Percentiles rank a stretch among this genome's conserved stretches.
These are phyloP conservation scores for Gnomoniopsis sp. DNA, from an alignment of 2,329 filamentous ascomycete genomes.

Conservation along the genomic window DNA sequence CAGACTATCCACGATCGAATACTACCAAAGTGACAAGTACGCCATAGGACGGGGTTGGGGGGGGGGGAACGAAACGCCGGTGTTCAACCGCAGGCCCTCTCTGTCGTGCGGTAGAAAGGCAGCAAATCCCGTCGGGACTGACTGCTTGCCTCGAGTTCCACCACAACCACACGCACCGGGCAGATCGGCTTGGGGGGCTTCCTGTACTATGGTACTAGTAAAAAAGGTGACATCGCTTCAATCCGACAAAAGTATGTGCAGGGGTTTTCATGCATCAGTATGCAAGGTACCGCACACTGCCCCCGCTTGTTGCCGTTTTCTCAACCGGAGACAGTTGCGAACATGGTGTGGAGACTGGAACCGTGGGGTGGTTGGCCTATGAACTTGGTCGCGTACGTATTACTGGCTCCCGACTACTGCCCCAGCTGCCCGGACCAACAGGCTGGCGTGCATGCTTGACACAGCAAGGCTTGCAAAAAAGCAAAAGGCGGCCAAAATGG, in stretches of 20 bases:
- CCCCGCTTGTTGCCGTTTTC: neutral
- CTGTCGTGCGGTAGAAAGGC: no score
- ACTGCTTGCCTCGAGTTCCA: no score
- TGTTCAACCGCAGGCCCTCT: no score
- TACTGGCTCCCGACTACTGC: neutral
- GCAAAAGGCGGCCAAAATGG: neutral
- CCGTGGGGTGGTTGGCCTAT: neutral
- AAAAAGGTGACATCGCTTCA: conserved; percentile 1
- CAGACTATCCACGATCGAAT: no score
- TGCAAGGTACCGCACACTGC: conserved; percentile 6
- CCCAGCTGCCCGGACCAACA: no score
- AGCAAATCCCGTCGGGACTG: no score
- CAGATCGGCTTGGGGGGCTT: neutral
- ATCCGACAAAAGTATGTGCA: neutral
- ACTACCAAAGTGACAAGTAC: no score
- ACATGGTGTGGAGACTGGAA: neutral
- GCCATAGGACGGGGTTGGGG: neutral
- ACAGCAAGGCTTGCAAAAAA: neutral
- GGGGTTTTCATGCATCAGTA: conserved; percentile 4
- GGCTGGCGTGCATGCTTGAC: neutral
- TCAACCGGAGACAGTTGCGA: neutral
- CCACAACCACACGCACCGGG: no score
- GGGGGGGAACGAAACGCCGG: no score
- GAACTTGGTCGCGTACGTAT: neutral
- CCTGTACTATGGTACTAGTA: neutral